phyloP scores from a whole-genome alignment of 192 early-diverging fungal species.

The Entophlyctis helioformis region DNA sequence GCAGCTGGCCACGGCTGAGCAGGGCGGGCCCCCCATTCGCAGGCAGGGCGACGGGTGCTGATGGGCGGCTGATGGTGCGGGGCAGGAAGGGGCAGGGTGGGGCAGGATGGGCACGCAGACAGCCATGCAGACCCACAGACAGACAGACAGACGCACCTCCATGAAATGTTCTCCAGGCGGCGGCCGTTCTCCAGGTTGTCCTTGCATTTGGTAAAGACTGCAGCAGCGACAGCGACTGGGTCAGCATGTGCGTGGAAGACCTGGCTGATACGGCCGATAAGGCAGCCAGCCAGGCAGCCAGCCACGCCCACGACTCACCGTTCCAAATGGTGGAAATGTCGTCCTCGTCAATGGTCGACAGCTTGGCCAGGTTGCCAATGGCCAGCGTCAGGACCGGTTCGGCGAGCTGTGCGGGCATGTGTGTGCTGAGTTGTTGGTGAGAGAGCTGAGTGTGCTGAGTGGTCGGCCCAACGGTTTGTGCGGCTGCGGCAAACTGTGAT shows the following conservation, averaged over 20 bases:
- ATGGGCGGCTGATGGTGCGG: neutral
- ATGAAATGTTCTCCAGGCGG: slow-evolving; percentile 24
- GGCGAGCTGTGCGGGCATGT: slow-evolving; percentile 20
- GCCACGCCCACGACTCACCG: neutral
- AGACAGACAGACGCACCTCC: slow-evolving; percentile 12
- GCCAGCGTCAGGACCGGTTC: slow-evolving; percentile 26
- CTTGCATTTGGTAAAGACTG: slow-evolving; percentile 32
- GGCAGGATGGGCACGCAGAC: neutral
- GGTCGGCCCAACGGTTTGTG: too few relatives aligned
- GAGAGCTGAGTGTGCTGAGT: too few relatives aligned
- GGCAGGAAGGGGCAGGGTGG: neutral
- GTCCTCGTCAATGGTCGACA: slow-evolving; percentile 14
- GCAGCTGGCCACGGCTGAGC: too few relatives aligned
- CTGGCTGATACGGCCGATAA: neutral
- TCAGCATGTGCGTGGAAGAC: neutral
- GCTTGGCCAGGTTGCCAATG: slow-evolving; percentile 20
- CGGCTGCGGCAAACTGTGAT: too few relatives aligned
- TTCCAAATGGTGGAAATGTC: slow-evolving; percentile 30
- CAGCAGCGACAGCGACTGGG: neutral
- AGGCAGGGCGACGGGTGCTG: too few relatives aligned
- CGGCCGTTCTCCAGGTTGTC: slow-evolving; percentile 31
- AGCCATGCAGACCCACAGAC: neutral
- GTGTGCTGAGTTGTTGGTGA: too few relatives aligned
- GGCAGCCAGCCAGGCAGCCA: neutral
- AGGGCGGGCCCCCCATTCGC: too few relatives aligned